Conservation (phyloP, 805 yeast species). For the Candida ponderosae region DNA sequence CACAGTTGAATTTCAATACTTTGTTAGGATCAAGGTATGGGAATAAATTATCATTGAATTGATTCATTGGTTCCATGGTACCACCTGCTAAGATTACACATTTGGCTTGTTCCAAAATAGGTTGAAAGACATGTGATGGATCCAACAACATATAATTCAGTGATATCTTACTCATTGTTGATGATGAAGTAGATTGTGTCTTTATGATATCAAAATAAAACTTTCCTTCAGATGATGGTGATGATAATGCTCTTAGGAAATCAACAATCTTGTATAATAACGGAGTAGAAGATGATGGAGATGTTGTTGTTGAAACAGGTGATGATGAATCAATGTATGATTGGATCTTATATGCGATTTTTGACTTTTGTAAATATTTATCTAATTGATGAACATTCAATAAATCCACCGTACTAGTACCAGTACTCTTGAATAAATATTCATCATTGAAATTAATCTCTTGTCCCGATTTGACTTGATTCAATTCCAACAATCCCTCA, state of each 20-base stretch:
- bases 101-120: constrained; percentile 53
- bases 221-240: constrained; percentile 76
- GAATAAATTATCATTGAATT: constrained; percentile 56
- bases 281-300: constrained; percentile 27
- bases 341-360: constrained; percentile 80
- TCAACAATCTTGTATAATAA: constrained; percentile 56
- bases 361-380: constrained; percentile 54
- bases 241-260: constrained; percentile 57
- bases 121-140: constrained; percentile 64
- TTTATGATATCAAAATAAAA: constrained; percentile 52
- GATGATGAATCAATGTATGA: constrained; percentile 40
- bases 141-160: constrained; percentile 72
- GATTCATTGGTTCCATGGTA: constrained; percentile 86
- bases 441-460: constrained; percentile 39
- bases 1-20: constrained; percentile 59
- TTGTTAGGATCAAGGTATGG: constrained; percentile 41
- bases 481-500: constrained; percentile 3
- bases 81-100: constrained; percentile 88
- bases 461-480: constrained; percentile 39
- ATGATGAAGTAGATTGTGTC: constrained; percentile 19
- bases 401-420: constrained; percentile 58
- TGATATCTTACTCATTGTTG: constrained; percentile 13
- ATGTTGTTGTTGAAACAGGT: constrained; percentile 5
- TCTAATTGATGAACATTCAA: constrained; percentile 64
- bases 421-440: constrained; percentile 32